Base-by-base conservation (phyloP, 352 stramenopile species). In the Globisporangium middletonii region DNA sequence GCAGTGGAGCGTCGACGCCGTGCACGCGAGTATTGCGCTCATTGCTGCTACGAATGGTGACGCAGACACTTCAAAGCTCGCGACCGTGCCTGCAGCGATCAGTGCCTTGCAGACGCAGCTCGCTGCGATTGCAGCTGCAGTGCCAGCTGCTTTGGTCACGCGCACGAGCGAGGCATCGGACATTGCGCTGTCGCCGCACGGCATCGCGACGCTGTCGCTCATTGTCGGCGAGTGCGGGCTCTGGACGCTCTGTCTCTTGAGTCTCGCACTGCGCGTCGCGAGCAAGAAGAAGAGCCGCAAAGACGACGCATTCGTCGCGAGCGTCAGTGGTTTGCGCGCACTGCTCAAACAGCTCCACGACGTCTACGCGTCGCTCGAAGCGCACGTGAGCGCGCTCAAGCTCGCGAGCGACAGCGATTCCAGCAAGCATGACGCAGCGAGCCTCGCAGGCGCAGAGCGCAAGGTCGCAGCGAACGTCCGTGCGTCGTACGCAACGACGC, bases 271-370 rank as follows among this genome's bases (percentile, higher is more conserved):
- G 43, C 81, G 75, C 1, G 53, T 70, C 19, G 46, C 72, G 51
- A 28, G 49, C 49, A 91, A 89, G 70, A 83, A 84, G 68, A 89
- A 85, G 45, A 63, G 50, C 64, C 91, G 89, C 57, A 88, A 85
- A 55, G 80, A 79, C 51, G 75, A 88, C 27, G 46, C 65, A 15
- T 44, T 74, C 8, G 57, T 54, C 23, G 50, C 62, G 8, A 53
- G 69, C 26, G 55, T 62, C 26, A 49, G 45, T 35, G 75, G 70
- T 0, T 59, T 92, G 53, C 79, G 81, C 15, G 70, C 66, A 23
- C 55, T 83, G 16, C 64, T 92, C 30, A 89, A 89, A 64, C 69
- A 69, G 52, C 74, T 88, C 54, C 77, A 86, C 30, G 79, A 92
- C 50, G 53, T 62, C 3, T 57, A 87, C 35, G 38, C 44, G 23